phyloP scores from a whole-genome alignment of 2,329 filamentous ascomycete genomes.

The Zymoseptoria brevis region DNA sequence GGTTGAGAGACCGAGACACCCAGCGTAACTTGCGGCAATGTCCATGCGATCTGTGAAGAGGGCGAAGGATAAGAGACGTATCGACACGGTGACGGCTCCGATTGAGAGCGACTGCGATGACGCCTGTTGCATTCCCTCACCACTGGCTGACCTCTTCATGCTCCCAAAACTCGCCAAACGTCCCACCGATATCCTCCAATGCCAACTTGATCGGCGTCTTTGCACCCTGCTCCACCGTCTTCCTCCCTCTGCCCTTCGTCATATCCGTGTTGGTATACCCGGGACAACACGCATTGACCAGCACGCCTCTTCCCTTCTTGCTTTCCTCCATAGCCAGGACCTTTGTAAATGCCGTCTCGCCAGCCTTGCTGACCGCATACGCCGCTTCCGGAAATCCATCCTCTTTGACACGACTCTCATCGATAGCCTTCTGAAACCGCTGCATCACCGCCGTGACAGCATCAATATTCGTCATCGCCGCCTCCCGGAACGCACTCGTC shows the following conservation, averaged over 20 bases:
- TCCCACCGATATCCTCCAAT: conserved; percentile 26
- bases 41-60: background rate
- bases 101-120: background rate
- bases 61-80: background rate
- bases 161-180: conserved; percentile 31
- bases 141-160: conserved; percentile 28
- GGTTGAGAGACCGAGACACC: background rate
- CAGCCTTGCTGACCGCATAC: conserved; percentile 39
- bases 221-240: conserved; percentile 30
- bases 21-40: background rate
- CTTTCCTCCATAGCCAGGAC: conserved; percentile 26
- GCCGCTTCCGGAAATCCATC: conserved; percentile 44
- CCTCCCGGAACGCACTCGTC: conserved; percentile 35
- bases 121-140: conserved; percentile 3
- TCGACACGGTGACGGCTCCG: background rate
- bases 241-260: conserved; percentile 29
- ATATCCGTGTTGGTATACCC: conserved; percentile 33
- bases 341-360: conserved; percentile 30
- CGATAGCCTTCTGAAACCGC: conserved; percentile 41
- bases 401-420: conserved; percentile 37
- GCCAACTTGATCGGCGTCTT: conserved; percentile 31
- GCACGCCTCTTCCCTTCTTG: conserved; percentile 17
- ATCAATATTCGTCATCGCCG: conserved; percentile 18
- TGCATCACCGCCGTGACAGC: conserved; percentile 45
- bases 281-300: conserved; percentile 32